phyloP scores from a whole-genome alignment of 2,329 filamentous ascomycete genomes.

The Colletotrichum sublineola region DNA sequence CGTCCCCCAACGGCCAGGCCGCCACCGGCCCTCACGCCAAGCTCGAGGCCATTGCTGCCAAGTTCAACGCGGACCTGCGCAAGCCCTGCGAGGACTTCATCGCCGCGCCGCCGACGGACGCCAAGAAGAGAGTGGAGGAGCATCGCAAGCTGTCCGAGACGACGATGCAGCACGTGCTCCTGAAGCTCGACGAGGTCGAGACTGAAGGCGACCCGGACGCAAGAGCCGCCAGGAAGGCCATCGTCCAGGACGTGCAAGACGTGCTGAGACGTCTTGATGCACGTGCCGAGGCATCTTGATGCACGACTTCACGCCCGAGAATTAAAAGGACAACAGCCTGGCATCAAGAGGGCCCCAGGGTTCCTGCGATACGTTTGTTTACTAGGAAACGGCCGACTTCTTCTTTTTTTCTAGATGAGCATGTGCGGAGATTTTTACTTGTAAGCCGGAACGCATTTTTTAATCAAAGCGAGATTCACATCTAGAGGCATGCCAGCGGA shows the following conservation, averaged over 20 bases:
- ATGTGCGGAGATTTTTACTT: conserved; percentile 18
- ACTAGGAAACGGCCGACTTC: conserved; percentile 19
- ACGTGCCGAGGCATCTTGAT: conserved; percentile 75
- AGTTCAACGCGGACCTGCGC: conserved; percentile 75
- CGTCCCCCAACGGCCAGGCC: conserved; percentile 51
- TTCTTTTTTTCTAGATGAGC: conserved; percentile 20
- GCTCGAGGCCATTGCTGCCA: conserved; percentile 73
- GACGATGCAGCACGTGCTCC: conserved; percentile 79
- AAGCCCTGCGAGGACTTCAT: conserved; percentile 75
- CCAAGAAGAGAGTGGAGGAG: conserved; percentile 78
- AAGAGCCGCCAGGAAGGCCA: conserved; percentile 74
- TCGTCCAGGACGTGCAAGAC: conserved; percentile 79
- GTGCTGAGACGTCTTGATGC: conserved; percentile 62
- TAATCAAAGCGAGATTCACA: conserved; percentile 41
- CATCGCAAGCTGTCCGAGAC: conserved; percentile 82
- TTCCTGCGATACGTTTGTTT: conserved; percentile 30
- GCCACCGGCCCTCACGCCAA: conserved; percentile 66
- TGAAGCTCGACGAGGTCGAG: conserved; percentile 84
- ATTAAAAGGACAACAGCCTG: neutral
- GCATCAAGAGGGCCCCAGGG: neutral
- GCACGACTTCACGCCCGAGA: conserved; percentile 45
- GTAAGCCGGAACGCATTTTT: conserved; percentile 26
- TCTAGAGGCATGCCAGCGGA: conserved; percentile 35
- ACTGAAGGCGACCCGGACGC: conserved; percentile 77
- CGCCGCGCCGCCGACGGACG: conserved; percentile 72